Percentiles rank a stretch among this genome's conserved stretches.
These are phyloP conservation scores for Rhizopus sp. DNA, from an alignment of 371 early-diverging fungal species.

Conservation along the genomic window DNA sequence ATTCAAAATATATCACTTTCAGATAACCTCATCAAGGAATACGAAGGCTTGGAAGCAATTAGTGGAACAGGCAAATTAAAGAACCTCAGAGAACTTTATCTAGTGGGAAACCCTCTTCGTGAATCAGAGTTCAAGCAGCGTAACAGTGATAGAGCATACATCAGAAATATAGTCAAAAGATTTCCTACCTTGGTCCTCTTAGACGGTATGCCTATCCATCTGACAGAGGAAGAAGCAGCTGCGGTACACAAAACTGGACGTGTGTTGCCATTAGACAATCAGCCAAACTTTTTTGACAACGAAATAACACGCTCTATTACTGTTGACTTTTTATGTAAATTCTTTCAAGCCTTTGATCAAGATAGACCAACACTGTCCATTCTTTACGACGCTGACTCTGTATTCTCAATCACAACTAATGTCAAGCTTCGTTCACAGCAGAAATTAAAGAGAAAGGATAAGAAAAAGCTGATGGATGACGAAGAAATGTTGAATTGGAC, in stretches of 20 bases:
- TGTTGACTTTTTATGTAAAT: constrained; percentile 30
- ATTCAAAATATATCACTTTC: constrained; percentile 59
- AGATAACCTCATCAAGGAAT: constrained; percentile 51
- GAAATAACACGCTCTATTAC: constrained; percentile 30
- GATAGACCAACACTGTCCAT: constrained; percentile 21
- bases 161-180: constrained; percentile 41
- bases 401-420: constrained; percentile 34
- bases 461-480: constrained; percentile 40
- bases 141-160: constrained; percentile 47
- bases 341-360: constrained; percentile 34
- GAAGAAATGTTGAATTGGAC: constrained; percentile 28
- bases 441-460: constrained; percentile 36
- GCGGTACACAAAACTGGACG: constrained; percentile 32
- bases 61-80: constrained; percentile 53
- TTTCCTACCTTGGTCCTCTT: constrained; percentile 58
- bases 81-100: constrained; percentile 51
- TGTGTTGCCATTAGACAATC: constrained; percentile 33
- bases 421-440: constrained; percentile 30
- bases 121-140: constrained; percentile 47
- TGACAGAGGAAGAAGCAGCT: constrained; percentile 29
- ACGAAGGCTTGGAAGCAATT: constrained; percentile 51
- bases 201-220: constrained; percentile 39
- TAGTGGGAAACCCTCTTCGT: constrained; percentile 56
- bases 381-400: constrained; percentile 32
- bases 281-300: constrained; percentile 37